phyloP scores from a whole-genome alignment of 2,329 filamentous ascomycete species.

The Proliferodiscus dingleyae region DNA sequence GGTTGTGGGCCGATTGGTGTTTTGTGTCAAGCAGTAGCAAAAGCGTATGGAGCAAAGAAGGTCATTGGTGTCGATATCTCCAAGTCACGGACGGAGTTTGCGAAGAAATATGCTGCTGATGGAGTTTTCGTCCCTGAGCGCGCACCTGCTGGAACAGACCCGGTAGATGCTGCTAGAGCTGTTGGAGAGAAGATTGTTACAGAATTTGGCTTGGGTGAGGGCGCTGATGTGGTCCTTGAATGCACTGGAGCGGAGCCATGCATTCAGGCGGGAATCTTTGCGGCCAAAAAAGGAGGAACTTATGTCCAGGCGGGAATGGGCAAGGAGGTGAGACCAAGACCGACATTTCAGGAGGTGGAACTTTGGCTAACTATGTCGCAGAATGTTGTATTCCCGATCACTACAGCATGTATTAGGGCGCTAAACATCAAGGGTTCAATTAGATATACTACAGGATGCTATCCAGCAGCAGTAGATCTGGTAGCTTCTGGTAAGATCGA shows the following conservation, averaged over 20 bases:
- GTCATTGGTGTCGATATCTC: conserved; percentile 45
- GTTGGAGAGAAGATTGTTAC: conserved; percentile 37
- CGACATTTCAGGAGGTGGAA: too few species aligned
- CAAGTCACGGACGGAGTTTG: conserved; percentile 37
- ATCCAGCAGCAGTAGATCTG: conserved; percentile 44
- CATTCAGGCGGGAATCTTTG: conserved; percentile 43
- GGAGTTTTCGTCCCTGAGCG: conserved; percentile 37
- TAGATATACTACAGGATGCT: conserved; percentile 45
- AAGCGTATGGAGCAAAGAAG: conserved; percentile 40
- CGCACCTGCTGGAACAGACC: conserved; percentile 30
- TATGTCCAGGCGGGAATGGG: conserved; percentile 44
- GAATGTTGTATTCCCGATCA: conserved; percentile 46
- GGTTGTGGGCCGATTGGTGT: conserved; percentile 47
- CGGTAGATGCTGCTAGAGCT: conserved; percentile 34
- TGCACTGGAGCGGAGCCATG: conserved; percentile 42
- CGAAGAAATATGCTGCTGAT: conserved; percentile 41
- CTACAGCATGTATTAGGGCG: conserved; percentile 43
- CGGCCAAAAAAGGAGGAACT: conserved; percentile 41
- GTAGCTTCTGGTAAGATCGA: conserved; percentile 30
- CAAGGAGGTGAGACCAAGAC: conserved; percentile 1
- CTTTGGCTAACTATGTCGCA: not conserved
- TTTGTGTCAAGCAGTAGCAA: conserved; percentile 41
- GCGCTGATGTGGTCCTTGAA: conserved; percentile 46
- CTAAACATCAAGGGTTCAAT: conserved; percentile 47
- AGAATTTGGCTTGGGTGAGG: conserved; percentile 38